These are phyloP conservation scores for Coemansia sp. DNA, from an alignment of 192 early-diverging fungal species.

Conservation along the genomic window DNA sequence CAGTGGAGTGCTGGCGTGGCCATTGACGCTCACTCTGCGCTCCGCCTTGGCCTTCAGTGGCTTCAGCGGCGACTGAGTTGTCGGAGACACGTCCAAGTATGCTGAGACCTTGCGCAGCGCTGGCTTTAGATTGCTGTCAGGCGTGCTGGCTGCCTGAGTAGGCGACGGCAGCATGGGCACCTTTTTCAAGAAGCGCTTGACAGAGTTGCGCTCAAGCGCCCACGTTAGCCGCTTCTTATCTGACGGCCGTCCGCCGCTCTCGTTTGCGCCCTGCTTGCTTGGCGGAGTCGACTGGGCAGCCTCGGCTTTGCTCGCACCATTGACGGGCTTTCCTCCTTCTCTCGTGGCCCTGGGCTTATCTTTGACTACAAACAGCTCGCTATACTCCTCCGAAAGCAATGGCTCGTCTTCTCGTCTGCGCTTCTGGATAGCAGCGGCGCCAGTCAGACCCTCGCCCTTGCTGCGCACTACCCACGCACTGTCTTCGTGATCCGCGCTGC, in stretches of 20 bases:
- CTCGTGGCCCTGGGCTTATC: slow-evolving; percentile 5
- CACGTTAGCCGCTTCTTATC: slow-evolving; percentile 40
- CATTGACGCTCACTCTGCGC: slow-evolving; percentile 7
- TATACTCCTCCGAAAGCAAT: slow-evolving; percentile 9
- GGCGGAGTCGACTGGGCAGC: not conserved
- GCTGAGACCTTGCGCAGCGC: slow-evolving; percentile 53
- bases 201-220: slow-evolving; percentile 50
- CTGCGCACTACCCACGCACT: slow-evolving; percentile 24
- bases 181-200: slow-evolving; percentile 53
- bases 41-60: slow-evolving; percentile 5
- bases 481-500: not conserved
- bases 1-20: slow-evolving; percentile 9
- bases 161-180: slow-evolving; percentile 47
- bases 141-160: not conserved
- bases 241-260: not conserved
- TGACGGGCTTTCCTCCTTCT: not conserved
- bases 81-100: slow-evolving; percentile 17
- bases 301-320: not conserved
- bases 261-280: not conserved
- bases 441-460: not conserved
- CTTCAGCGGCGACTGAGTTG: slow-evolving; percentile 8
- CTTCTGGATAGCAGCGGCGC: too few species aligned
- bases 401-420: slow-evolving; percentile 6
- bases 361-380: slow-evolving; percentile 1
- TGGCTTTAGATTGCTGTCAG: slow-evolving; percentile 23